Conservation (phyloP, 768 basidiomycete genomes). For the Rhizopogon vulgaris region DNA sequence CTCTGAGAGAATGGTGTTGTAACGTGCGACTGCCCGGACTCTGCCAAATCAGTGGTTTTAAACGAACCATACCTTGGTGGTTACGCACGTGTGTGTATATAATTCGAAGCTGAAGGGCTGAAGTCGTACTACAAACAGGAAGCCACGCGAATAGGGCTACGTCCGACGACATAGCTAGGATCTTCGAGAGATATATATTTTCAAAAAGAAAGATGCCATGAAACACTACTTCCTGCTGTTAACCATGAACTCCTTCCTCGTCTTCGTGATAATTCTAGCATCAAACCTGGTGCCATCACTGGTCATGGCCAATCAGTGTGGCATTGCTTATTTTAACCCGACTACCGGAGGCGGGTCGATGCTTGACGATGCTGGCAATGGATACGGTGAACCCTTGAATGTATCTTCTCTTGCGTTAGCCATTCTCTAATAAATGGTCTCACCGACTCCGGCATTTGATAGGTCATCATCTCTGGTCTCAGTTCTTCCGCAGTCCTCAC, state of each 20-base stretch:
- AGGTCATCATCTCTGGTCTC: conserved; percentile 61
- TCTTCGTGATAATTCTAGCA: neutral
- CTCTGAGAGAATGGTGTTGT: too few species aligned
- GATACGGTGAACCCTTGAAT: conserved; percentile 41
- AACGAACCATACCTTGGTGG: too few species aligned
- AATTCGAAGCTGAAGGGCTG: too few species aligned
- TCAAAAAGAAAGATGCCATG: too few species aligned
- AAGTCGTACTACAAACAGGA: too few species aligned
- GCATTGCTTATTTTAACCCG: conserved; percentile 31
- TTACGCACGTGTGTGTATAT: too few species aligned
- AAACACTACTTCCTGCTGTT: too few species aligned
- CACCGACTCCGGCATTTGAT: neutral
- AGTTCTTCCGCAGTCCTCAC: conserved; percentile 56
- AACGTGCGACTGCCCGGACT: too few species aligned
- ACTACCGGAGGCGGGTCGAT: conserved; percentile 34
- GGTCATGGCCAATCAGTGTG: neutral
- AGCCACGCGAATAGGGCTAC: too few species aligned
- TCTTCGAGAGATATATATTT: too few species aligned
- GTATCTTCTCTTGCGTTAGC: conserved; percentile 16
- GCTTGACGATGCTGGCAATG: conserved; percentile 32
- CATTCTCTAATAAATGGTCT: neutral
- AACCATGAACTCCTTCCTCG: neutral
- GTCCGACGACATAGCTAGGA: too few species aligned
- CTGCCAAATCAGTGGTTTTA: too few species aligned
- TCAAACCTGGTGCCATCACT: neutral